phyloP scores from a whole-genome alignment of 805 yeast genomes.

The Debaryomyces hansenii region DNA sequence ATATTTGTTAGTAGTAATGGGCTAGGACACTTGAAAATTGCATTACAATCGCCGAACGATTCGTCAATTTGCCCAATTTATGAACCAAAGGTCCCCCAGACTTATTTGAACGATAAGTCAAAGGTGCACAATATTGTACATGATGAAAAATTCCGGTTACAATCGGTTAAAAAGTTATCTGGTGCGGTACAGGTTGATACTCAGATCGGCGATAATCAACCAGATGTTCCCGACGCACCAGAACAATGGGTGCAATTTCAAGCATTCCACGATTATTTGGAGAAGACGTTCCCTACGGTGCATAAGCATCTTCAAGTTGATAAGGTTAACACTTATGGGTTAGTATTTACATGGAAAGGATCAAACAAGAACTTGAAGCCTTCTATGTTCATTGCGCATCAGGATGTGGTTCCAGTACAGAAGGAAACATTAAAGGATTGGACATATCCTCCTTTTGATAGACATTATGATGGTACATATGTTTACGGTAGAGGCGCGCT shows the following conservation, averaged over 20 bases:
- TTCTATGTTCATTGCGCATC: constrained; percentile 68
- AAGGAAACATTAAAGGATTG: constrained; percentile 55
- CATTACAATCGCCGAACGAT: constrained; percentile 12
- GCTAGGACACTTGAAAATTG: constrained; percentile 13
- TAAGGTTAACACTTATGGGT: constrained; percentile 60
- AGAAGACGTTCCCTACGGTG: constrained; percentile 53
- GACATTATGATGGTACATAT: constrained; percentile 59
- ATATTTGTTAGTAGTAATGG: constrained; percentile 15
- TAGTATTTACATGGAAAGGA: constrained; percentile 66
- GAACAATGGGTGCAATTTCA: constrained; percentile 42
- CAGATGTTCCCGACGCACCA: constrained; percentile 50
- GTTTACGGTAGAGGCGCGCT: constrained; percentile 78
- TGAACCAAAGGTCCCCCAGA: constrained; percentile 20
- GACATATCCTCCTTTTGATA: constrained; percentile 64
- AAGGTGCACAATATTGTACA: constrained; percentile 26
- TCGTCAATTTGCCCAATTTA: constrained; percentile 23
- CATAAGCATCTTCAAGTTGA: constrained; percentile 50
- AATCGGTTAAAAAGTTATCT: constrained; percentile 45
- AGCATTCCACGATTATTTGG: constrained; percentile 53
- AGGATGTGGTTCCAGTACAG: constrained; percentile 80
- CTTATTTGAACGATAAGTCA: constrained; percentile 31
- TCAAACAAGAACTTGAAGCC: constrained; percentile 56
- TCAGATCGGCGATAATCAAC: constrained; percentile 53
- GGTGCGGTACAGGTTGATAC: constrained; percentile 69
- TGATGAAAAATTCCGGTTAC: constrained; percentile 22